Percentiles rank a stretch among this genome's conserved stretches.
phyloP scores from a whole-genome alignment of 2,329 filamentous ascomycete species.

The Neofusicoccum cordaticola region DNA sequence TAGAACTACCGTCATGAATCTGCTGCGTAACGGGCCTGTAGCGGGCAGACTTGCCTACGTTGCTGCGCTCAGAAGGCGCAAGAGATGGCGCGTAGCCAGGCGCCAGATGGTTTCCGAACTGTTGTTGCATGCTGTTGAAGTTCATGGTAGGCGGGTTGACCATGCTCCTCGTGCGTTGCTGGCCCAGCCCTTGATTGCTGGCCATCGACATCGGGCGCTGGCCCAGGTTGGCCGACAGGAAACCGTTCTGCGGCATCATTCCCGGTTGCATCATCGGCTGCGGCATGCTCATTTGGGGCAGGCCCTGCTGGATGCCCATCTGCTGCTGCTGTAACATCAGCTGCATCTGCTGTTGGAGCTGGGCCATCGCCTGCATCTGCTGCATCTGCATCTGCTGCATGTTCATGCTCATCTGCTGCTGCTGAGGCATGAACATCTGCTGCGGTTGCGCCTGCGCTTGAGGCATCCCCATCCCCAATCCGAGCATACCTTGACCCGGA shows the following conservation, averaged over 20 bases:
- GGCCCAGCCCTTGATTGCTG: conserved; percentile 13
- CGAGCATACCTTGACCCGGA: conserved; percentile 18
- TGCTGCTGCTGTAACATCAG: conserved; percentile 73
- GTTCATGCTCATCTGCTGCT: neutral
- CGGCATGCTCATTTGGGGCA: conserved; percentile 28
- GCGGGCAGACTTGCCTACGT: conserved; percentile 81
- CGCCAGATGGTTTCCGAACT: conserved; percentile 19
- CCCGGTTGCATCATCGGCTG: conserved; percentile 41
- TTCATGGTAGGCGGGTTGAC: conserved; percentile 58
- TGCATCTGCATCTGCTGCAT: conserved; percentile 18
- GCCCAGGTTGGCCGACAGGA: conserved; percentile 4
- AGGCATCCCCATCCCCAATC: neutral
- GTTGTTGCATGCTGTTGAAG: conserved; percentile 65
- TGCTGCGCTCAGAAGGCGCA: conserved; percentile 92
- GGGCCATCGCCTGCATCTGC: conserved; percentile 19
- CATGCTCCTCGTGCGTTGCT: conserved; percentile 17
- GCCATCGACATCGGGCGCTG: conserved; percentile 50
- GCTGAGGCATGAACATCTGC: conserved; percentile 13
- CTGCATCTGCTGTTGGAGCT: conserved; percentile 22
- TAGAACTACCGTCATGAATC: conserved; percentile 17
- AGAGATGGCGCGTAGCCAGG: conserved; percentile 80
- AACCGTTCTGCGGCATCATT: conserved; percentile 32
- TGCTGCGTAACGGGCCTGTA: conserved; percentile 77
- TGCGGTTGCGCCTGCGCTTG: conserved; percentile 3
- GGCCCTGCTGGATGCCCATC: conserved; percentile 44